These are phyloP conservation scores for Rosa persica DNA, from an alignment of 306 rosid species.

Conservation along the genomic window DNA sequence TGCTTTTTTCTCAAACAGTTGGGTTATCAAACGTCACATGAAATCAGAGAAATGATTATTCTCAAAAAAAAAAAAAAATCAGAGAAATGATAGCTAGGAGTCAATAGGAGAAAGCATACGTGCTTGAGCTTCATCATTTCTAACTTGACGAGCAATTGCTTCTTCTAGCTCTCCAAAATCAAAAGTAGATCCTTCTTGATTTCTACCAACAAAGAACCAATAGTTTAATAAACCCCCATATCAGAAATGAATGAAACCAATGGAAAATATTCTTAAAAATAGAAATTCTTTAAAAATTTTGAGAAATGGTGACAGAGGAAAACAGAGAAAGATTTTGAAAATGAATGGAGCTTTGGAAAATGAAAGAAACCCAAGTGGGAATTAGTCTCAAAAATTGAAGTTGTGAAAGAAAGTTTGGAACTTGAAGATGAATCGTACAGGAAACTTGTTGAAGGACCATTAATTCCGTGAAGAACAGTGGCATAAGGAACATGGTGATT, in stretches of 20 bases:
- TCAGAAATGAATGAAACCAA: not conserved
- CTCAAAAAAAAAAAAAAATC: no score
- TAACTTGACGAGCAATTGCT: slow-evolving; percentile 75
- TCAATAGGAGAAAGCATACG: slow-evolving; percentile 30
- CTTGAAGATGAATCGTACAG: slow-evolving; percentile 45
- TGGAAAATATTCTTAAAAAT: not conserved
- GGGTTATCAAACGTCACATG: slow-evolving; percentile 47
- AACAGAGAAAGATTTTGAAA: not conserved
- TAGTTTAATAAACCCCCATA: not conserved
- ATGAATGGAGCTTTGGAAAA: not conserved
- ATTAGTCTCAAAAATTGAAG: not conserved
- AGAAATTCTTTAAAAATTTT: not conserved
- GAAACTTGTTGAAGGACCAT: slow-evolving; percentile 52
- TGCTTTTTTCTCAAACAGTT: slow-evolving; percentile 34
- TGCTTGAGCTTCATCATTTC: slow-evolving; percentile 86
- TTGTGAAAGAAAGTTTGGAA: not conserved
- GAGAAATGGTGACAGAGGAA: not conserved
- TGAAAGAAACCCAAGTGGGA: not conserved
- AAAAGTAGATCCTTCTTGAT: slow-evolving; percentile 68
- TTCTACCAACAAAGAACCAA: slow-evolving; percentile 31
- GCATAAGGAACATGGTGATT: slow-evolving; percentile 67
- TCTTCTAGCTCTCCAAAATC: slow-evolving; percentile 95
- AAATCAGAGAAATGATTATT: slow-evolving; percentile 16
- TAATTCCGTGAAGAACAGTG: slow-evolving; percentile 63
- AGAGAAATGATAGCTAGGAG: slow-evolving; percentile 11